A percentile compares a stretch with the other conserved stretches of the same genome.
Conservation (phyloP, 2,329 filamentous ascomycete species). For the Venturia asperata region DNA sequence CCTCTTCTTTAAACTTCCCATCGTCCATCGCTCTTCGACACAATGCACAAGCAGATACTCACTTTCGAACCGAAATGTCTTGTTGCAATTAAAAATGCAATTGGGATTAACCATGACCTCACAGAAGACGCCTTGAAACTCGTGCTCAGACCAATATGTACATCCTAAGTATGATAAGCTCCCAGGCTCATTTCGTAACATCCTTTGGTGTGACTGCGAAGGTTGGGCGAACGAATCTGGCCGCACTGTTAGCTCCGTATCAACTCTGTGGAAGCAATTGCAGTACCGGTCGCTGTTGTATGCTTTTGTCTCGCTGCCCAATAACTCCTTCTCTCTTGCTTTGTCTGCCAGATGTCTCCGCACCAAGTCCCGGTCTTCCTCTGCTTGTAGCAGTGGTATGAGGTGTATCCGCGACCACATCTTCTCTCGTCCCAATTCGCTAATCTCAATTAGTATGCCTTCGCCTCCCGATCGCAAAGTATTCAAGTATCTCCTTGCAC, state of each 20-base stretch:
- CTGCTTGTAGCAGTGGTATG: conserved; percentile 87
- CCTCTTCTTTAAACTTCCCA: neutral
- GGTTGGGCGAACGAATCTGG: conserved; percentile 73
- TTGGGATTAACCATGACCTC: neutral
- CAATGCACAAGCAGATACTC: neutral
- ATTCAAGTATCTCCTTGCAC: conserved; percentile 29
- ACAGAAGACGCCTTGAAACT: neutral
- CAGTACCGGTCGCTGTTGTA: conserved; percentile 80
- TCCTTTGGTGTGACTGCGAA: conserved; percentile 60
- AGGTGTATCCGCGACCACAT: conserved; percentile 97
- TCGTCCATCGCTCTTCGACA: neutral
- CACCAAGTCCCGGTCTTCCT: conserved; percentile 93
- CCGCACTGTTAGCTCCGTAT: conserved; percentile 19
- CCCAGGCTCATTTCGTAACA: conserved; percentile 1
- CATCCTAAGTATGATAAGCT: neutral
- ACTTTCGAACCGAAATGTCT: neutral
- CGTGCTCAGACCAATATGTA: conserved; percentile 11
- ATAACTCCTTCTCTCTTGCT: conserved; percentile 80
- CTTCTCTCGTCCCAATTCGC: conserved; percentile 92
- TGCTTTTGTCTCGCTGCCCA: conserved; percentile 75
- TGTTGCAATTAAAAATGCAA: neutral
- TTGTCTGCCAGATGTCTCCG: conserved; percentile 79
- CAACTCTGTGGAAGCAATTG: conserved; percentile 31
- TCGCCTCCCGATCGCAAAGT: neutral
- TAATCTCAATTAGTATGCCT: conserved; percentile 33